phyloP scores from a whole-genome alignment of 306 rosid genomes.

The Glycine soja region DNA sequence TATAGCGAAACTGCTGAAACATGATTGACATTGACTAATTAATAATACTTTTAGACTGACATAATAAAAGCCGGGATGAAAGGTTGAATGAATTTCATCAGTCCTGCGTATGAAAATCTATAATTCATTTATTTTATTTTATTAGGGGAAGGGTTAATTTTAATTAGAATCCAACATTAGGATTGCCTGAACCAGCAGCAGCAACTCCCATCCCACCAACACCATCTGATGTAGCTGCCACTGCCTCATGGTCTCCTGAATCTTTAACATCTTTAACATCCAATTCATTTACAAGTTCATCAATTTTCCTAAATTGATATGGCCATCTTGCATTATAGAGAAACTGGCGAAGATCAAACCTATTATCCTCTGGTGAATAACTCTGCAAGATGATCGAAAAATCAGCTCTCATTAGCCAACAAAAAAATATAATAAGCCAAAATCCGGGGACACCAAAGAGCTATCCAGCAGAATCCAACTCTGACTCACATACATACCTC shows the following conservation, averaged over 20 bases:
- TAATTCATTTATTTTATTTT: conserved; percentile 23
- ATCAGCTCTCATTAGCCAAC: conserved; percentile 35
- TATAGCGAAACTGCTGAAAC: not conserved
- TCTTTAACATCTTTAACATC: conserved; percentile 49
- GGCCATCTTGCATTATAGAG: conserved; percentile 94
- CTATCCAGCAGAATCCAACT: not conserved
- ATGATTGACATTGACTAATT: not conserved
- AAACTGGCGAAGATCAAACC: conserved; percentile 92
- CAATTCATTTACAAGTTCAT: conserved; percentile 70
- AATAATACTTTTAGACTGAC: not conserved
- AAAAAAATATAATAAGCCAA: not conserved
- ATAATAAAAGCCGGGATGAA: conserved; percentile 4
- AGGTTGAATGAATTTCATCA: not conserved
- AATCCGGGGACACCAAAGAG: conserved; percentile 9
- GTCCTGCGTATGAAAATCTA: not conserved
- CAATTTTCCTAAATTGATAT: conserved; percentile 86
- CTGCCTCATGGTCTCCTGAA: conserved; percentile 51
- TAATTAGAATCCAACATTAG: conserved; percentile 70
- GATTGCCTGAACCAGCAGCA: conserved; percentile 95
- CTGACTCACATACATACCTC: conserved; percentile 62
- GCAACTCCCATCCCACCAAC: conserved; percentile 91
- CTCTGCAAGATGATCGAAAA: conserved; percentile 62
- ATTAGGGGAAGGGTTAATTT: conserved; percentile 25
- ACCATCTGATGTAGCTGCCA: conserved; percentile 55
- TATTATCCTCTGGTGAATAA: conserved; percentile 94